Conservation (phyloP, 1,139 yeast species). For the Debaryomyces robertsiae region DNA sequence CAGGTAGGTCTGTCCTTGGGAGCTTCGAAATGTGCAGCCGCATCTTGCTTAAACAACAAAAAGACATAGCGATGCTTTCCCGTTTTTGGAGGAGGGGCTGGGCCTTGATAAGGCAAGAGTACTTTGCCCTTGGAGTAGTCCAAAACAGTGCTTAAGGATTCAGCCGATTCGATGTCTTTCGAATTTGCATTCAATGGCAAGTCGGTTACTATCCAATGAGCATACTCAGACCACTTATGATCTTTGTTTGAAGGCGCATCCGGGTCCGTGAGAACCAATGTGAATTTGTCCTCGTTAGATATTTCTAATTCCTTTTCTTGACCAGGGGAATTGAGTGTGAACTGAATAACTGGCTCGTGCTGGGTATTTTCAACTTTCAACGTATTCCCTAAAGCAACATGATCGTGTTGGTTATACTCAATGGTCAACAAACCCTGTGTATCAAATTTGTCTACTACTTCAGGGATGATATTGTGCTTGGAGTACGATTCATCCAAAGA, state of each 20-base stretch:
- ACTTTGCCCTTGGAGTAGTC: constrained; percentile 43
- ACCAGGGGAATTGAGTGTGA: constrained; percentile 57
- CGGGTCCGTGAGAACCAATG: constrained; percentile 84
- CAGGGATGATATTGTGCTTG: constrained; percentile 65
- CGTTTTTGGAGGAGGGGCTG: constrained; percentile 82
- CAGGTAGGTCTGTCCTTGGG: constrained; percentile 72
- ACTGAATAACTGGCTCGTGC: constrained; percentile 61
- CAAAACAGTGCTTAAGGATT: constrained; percentile 37
- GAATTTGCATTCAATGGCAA: constrained; percentile 49
- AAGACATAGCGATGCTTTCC: constrained; percentile 84
- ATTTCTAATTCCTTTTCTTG: constrained; percentile 43
- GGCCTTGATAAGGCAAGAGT: constrained; percentile 61
- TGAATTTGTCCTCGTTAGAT: constrained; percentile 56
- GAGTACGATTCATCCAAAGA: constrained; percentile 61
- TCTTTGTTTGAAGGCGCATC: constrained; percentile 88
- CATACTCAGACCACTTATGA: constrained; percentile 85
- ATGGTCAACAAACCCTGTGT: constrained; percentile 51
- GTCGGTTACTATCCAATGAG: constrained; percentile 74
- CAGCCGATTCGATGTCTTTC: constrained; percentile 24
- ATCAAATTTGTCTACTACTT: constrained; percentile 53
- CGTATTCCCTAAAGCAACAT: constrained; percentile 81
- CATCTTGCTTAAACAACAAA: constrained; percentile 67
- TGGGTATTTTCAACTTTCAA: constrained; percentile 69
- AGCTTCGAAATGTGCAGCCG: constrained; percentile 34
- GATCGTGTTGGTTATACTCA: constrained; percentile 53